A percentile compares a stretch with the other conserved stretches of the same genome.
phyloP scores from a whole-genome alignment of 2,329 filamentous ascomycete species.

The Diaporthe sp. region DNA sequence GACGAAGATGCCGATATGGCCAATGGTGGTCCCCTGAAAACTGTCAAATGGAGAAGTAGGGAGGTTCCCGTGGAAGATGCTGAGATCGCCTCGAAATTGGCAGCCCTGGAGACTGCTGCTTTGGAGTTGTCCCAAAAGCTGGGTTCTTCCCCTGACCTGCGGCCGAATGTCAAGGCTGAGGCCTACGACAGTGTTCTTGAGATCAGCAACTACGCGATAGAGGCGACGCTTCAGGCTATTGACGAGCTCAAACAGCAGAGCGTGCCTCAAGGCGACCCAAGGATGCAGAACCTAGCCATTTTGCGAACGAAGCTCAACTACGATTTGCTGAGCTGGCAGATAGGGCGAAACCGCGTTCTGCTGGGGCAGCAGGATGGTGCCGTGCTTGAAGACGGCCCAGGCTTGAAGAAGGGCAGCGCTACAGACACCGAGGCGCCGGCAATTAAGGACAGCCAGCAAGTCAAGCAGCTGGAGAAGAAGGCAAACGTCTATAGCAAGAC shows the following conservation, averaged over 20 bases:
- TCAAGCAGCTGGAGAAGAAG: conserved; percentile 86
- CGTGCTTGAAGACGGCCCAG: conserved; percentile 64
- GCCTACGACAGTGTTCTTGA: conserved; percentile 94
- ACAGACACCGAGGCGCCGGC: conserved; percentile 76
- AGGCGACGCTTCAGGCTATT: conserved; percentile 92
- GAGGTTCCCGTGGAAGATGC: conserved; percentile 93
- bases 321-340: conserved; percentile 92
- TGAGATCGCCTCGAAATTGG: conserved; percentile 88
- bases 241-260: conserved; percentile 90
- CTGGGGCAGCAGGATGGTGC: conserved; percentile 88
- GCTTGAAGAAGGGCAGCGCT: conserved; percentile 53
- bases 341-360: conserved; percentile 91
- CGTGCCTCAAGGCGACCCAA: conserved; percentile 83
- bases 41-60: conserved; percentile 87
- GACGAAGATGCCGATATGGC: conserved; percentile 62
- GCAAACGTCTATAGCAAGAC: conserved; percentile 92
- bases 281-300: conserved; percentile 94
- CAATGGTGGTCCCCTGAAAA: conserved; percentile 72
- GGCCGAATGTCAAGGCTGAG: conserved; percentile 79
- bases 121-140: conserved; percentile 64
- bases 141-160: conserved; percentile 57
- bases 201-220: conserved; percentile 92
- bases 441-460: conserved; percentile 65
- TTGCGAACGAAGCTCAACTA: conserved; percentile 95
- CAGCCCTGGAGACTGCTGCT: conserved; percentile 72